These are phyloP conservation scores for Stromatinia cepivora DNA, from an alignment of 2,329 filamentous ascomycete genomes.

Conservation along the genomic window DNA sequence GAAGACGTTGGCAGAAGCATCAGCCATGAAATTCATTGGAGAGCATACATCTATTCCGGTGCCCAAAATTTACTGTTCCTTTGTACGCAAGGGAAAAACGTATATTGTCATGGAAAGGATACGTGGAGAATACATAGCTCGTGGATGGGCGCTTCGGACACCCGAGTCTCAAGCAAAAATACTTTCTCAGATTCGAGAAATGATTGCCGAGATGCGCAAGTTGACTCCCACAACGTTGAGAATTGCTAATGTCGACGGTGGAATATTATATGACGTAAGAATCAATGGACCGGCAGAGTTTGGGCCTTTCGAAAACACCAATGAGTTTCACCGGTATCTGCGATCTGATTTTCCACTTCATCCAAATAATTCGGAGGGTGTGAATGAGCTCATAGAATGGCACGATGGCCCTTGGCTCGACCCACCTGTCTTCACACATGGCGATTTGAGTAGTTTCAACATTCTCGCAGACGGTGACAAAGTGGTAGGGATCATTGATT, in stretches of 20 bases:
- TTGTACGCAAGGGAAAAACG: constrained; percentile 35
- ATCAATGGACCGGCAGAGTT: not conserved
- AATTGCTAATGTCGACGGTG: constrained; percentile 16
- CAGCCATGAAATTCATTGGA: constrained; percentile 41
- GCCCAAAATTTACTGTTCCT: constrained; percentile 43
- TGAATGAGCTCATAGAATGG: constrained; percentile 28
- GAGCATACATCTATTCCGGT: constrained; percentile 44
- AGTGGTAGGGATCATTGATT: constrained; percentile 47
- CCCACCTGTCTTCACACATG: constrained; percentile 44
- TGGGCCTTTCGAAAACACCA: constrained; percentile 17
- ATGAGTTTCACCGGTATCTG: constrained; percentile 34
- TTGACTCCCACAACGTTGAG: not conserved
- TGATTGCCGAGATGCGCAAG: constrained; percentile 26
- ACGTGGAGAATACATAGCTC: constrained; percentile 40
- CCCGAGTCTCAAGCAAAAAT: constrained; percentile 41
- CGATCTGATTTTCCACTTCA: constrained; percentile 29
- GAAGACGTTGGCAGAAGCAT: constrained; percentile 41
- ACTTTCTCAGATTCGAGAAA: constrained; percentile 38
- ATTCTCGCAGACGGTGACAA: constrained; percentile 46
- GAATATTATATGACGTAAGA: constrained; percentile 10
- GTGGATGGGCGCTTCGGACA: constrained; percentile 23
- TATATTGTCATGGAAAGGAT: constrained; percentile 46
- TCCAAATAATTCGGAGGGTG: constrained; percentile 15
- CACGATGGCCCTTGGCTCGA: constrained; percentile 25
- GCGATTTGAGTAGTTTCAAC: constrained; percentile 50